Base-by-base conservation (phyloP, 2,329 filamentous ascomycete species). In the Paecilomyces niveus region DNA sequence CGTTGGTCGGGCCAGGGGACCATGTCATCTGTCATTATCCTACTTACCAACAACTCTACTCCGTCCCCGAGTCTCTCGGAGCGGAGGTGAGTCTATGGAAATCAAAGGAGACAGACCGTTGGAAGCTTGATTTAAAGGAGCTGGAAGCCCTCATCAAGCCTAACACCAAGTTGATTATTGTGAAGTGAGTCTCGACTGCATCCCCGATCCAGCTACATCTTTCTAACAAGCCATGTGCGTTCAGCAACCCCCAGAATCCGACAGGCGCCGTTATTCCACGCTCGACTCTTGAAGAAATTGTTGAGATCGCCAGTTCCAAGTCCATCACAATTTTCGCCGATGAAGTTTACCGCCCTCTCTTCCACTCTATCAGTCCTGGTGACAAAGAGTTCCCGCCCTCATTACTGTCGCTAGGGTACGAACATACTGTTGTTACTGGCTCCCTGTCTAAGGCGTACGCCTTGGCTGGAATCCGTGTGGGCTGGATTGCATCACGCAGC, bases 11-110 rank as follows among this genome's bases (percentile, higher is more conserved):
- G 0, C 83, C 85, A 0, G 89, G 86, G 0, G 90, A 96, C 68
- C 91, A 96, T 79, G 88, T 93, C 53, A 83, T 96, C 59, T 94
- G 89, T 67, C 89, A 94, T 59, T 90, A 92, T 69, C 91, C 92
- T 11, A 93, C 90, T 0, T 95, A 94, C 67, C 89, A 94, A 71
- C 90, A 94, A 66, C 81, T 96, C 1, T 94, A 93, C 68, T 79
- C 85, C 9, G 83, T 95, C 0, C 90, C 91, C 0, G 80, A 81
- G 63, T 88, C 85, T 39, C 76, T 95, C 4, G 90, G 91, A 0
- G 90, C 89, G 0, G 84, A 90, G 59, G 88, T 95, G 15, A 85
- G 86, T 50, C 72, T 93, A 10, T 96, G 91, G 91, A 85, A 83
- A 68, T 80, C 90, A 8, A 81, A 80, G 54, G 80, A 83, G 45